Base-by-base conservation (phyloP, 306 rosid species). In the Biancaea sappan region DNA sequence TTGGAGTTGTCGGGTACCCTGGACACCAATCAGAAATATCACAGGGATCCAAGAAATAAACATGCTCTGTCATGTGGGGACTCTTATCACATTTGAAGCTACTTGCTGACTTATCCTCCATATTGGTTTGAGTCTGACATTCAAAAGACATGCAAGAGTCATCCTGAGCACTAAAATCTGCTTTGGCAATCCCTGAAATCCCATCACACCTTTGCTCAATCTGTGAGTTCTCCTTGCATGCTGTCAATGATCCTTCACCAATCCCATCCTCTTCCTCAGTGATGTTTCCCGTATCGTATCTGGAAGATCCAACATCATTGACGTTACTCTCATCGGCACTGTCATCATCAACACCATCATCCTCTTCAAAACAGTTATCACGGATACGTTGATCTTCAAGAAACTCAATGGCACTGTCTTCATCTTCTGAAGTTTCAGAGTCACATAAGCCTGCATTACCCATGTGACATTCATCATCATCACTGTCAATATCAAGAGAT, bases 381-480 rank as follows among this genome's bases (percentile, higher is more conserved):
- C 62, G 83, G 61, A 71, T 32, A 18, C 56, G 24, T 4, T 59
- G 76, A 73, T 82, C 78, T 34, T 57, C 81, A 80, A 74, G 79
- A 69, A 89, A 86, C 57, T 82, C 89, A 31, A 86, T 47, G 43
- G 82, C 88, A 40, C 86, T 82, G 84, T 86, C 87, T 16, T 88
- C 86, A 34, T 80, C 83, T 28, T 83, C 91, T 21, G 79, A 76
- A 67, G 10, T 74, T 62, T 28, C 67, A 47, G 19, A 59, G 8
- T 40, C 79, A 60, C 43, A 66, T 57, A 73, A 38, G 60, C 75
- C 21, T 32, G 57, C 41, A 71, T 75, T 57, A 71, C 76, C 71
- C 60, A 69, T 73, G 41, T 74, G 86, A 77, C 71, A 88, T 69
- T 88, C 92, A 77, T 88, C 92, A 71, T 88, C 85, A 48, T 88